phyloP scores from a whole-genome alignment of 2,329 filamentous ascomycete genomes.

The Raffaelea albimanens region DNA sequence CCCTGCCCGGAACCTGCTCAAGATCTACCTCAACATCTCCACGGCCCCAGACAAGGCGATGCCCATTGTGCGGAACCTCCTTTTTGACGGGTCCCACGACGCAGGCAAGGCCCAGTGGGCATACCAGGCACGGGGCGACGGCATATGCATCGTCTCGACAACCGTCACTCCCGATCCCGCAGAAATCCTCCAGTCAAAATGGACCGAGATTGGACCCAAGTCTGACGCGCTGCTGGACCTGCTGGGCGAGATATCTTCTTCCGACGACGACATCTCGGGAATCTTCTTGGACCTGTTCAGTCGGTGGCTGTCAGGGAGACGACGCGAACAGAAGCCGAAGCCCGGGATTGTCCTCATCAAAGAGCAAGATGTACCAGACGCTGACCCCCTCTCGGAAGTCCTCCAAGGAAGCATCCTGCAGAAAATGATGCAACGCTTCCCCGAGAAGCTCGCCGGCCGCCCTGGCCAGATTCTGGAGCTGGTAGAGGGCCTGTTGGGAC shows the following conservation, averaged over 20 bases:
- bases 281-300: slow-evolving; percentile 52
- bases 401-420: slow-evolving; percentile 54
- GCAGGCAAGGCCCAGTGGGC: slow-evolving; percentile 34
- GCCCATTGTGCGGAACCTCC: slow-evolving; percentile 41
- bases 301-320: slow-evolving; percentile 39
- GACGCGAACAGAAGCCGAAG: slow-evolving; percentile 14
- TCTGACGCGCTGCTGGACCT: slow-evolving; percentile 38
- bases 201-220: slow-evolving; percentile 35
- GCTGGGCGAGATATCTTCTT: slow-evolving; percentile 37
- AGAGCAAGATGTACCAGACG: slow-evolving; percentile 16
- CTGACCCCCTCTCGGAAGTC: slow-evolving; percentile 34
- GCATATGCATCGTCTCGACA: slow-evolving; percentile 39
- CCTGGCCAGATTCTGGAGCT: slow-evolving; percentile 58
- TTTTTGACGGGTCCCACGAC: slow-evolving; percentile 39
- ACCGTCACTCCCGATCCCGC: slow-evolving; percentile 5
- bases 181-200: slow-evolving; percentile 18
- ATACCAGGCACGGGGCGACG: slow-evolving; percentile 36
- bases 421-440: slow-evolving; percentile 52
- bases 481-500: slow-evolving; percentile 48
- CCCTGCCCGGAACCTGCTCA: slow-evolving; percentile 40
- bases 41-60: slow-evolving; percentile 40
- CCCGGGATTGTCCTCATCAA: slow-evolving; percentile 14
- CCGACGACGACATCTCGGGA: slow-evolving; percentile 46
- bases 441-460: slow-evolving; percentile 53
- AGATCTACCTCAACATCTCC: slow-evolving; percentile 48